Conservation (phyloP, 345 rosid genomes). For the Carallia brachiata region DNA sequence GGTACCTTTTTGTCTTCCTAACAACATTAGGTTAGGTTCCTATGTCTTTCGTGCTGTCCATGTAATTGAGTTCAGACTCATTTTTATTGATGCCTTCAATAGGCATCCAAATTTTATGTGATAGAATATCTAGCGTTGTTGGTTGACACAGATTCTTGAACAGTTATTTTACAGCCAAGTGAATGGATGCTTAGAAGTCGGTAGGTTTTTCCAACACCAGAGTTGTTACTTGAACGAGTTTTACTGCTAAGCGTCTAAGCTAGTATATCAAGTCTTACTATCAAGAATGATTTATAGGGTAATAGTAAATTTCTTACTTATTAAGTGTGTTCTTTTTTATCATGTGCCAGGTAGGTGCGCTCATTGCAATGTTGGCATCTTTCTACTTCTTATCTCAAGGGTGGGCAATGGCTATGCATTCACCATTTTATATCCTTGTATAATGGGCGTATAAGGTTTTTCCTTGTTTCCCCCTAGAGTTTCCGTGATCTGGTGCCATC, state of each 20-base stretch:
- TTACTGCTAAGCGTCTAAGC: not conserved
- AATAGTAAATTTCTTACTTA: not conserved
- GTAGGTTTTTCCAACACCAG: not conserved
- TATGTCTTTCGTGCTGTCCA: not conserved
- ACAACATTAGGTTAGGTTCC: not conserved
- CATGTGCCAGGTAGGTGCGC: constrained; percentile 77
- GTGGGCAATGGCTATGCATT: constrained; percentile 82
- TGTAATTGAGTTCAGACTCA: not conserved
- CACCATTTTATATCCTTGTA: constrained; percentile 87
- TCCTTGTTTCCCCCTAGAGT: not conserved
- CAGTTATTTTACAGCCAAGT: not conserved
- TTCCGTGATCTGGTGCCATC: not conserved
- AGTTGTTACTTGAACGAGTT: not conserved
- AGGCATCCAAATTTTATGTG: too few relatives aligned
- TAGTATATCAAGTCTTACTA: not conserved
- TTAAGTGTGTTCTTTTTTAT: constrained; percentile 10
- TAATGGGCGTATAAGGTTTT: not conserved
- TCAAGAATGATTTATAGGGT: not conserved
- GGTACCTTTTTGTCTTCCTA: constrained; percentile 39
- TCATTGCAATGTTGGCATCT: constrained; percentile 79
- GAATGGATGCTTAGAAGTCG: not conserved
- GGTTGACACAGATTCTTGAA: not conserved
- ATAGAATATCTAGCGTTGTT: too few relatives aligned
- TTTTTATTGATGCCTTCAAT: not conserved
- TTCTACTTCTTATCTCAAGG: constrained; percentile 92